Base-by-base conservation (phyloP, 2,329 filamentous ascomycete species). In the Alternaria gansuensis region DNA sequence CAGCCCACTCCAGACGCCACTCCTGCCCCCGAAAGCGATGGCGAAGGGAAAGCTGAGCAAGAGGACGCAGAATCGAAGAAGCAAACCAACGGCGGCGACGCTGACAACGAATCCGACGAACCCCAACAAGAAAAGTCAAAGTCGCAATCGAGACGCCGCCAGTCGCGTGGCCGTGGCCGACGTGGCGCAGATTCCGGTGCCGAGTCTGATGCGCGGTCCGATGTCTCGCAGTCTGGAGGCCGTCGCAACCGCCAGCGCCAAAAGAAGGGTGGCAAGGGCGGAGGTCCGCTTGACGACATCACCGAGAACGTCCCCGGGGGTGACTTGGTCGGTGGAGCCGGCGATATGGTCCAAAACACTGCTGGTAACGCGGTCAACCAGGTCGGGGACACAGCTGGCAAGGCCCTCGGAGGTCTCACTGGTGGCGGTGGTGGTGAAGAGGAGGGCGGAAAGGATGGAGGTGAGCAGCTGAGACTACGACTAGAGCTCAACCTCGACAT, bases 401-500 rank as follows among this genome's bases (percentile, higher is more conserved):
- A 82, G 66, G 79, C 81, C 11, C 75, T 83, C 8, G 81, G 80
- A 50, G 82, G 81, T 23, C 68, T 83, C 57, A 83, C 81, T 14
- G 81, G 81, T 26, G 79, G 79, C 28, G 70, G 75, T 58, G 78
- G 76, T 13, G 75, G 70, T 5, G 76, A 73, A 17, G 68, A 71
- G 1, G 68, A 69, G 7, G 69, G 62, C 26, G 61, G 51, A 29
- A 68, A 74, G 49, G 65, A 63, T 46, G 78, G 79, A 65, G 82
- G 79, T 60, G 81, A 82, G 71, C 81, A 85, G 68, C 78, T 88
- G 64, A 82, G 84, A 66, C 67, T 87, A 75, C 79, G 84, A 66
- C 68, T 88, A 62, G 85, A 88, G 66, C 76, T 87, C 64, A 88
- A 88, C 68, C 76, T 88, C 60, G 85, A 87, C 71, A 85, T 88